Base-by-base conservation (phyloP, 1,284 basidiomycete species). In the Papiliotrema fonsecae region DNA sequence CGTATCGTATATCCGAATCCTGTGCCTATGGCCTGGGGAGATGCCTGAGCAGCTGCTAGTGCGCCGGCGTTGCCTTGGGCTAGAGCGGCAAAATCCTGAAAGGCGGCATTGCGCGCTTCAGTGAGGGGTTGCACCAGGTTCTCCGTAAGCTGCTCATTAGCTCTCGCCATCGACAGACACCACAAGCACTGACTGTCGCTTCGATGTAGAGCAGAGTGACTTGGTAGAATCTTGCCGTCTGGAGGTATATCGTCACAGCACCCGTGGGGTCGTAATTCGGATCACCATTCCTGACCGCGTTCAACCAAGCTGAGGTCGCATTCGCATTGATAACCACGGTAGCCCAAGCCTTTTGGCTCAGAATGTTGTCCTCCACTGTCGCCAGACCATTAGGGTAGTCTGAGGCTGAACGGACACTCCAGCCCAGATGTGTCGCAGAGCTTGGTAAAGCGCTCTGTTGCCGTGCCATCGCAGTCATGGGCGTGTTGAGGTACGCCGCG, bases 141-240 rank as follows among this genome's bases (percentile, higher is more conserved):
- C 21, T 40, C 24, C 21, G 22, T 11, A 13, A 51, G 9, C 50
- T 41, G 45, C 6, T 13, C 2, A 16, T 14, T 26, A 10, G 24
- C 13, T n/a, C 18, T n/a, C n/a, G n/a, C n/a, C 10, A 36, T 43
- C 6, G 22, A 22, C 27, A 21, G 41, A 42, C 7, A 18, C 6
- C 6, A 42, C 14, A 37, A 26, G n/a, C 16, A 58, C 60, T 47
- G 48, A 70, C 61, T n/a, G 62, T 49, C 1, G 58, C 50, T 22
- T 60, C 52, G 30, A 68, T 47, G 43, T 69, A 67, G 4, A 69
- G 56, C 25, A 67, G 47, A 0, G 60, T 54, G 39, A 70, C 58
- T 50, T 70, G 68, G 47, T 67, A 70, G 51, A 65, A 69, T 37
- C 68, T 61, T 13, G 68, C 65, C 2, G 57, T 53, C 3, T 53